Evolutionary conservation across 352 stramenopile species (phyloP), one percentile per base, ranked within the genome.

Genomic region (Pythium folliculosum): DNA sequence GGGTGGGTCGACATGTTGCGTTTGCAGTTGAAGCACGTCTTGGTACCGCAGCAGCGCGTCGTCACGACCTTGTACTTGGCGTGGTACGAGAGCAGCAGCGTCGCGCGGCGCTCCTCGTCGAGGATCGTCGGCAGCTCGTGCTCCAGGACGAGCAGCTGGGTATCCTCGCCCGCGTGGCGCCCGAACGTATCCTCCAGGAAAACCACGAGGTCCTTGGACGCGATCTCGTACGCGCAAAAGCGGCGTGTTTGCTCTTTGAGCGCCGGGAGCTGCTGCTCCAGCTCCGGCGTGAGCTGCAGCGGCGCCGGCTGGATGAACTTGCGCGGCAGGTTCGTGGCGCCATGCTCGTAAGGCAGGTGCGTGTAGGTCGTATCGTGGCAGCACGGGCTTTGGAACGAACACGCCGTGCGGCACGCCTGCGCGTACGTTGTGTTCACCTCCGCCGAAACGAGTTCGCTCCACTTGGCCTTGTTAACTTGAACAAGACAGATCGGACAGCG

Each of bases 401-500:
- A 76, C n/a, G 69, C 64, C 10, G 12, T 51, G 10, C 53, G 23
- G 47, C 65, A 73, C 9, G 55, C 51, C 60, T 76, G 61, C 60
- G 25, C 10, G 9, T 32, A 77, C 19, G 43, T 62, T 6, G 23
- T 25, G 32, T 64, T 22, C 21, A 66, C 54, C 9, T 56, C 23
- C 5, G 37, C 10, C 5, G 45, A 55, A 23, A 37, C 50, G 45
- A 63, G 2, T 0, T 21, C 19, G 6, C 47, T 19, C 70, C 70
- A 76, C 37, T 43, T 32, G 55, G 44, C 9, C 43, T 67, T 71
- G 64, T 78, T 77, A 4, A 82, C 23, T 0, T 38, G 21, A 0
- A 67, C 23, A 9, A 81, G 65, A 37, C 77, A 84, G 23, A 82
- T 65, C 51, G 75, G 77, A 52, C 77, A 84, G 48, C 70, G 68